Percentiles rank a stretch among this genome's conserved stretches.
Evolutionary conservation across 306 rosid species (phyloP).

Genomic region (Aeschynomene evenia): DNA sequence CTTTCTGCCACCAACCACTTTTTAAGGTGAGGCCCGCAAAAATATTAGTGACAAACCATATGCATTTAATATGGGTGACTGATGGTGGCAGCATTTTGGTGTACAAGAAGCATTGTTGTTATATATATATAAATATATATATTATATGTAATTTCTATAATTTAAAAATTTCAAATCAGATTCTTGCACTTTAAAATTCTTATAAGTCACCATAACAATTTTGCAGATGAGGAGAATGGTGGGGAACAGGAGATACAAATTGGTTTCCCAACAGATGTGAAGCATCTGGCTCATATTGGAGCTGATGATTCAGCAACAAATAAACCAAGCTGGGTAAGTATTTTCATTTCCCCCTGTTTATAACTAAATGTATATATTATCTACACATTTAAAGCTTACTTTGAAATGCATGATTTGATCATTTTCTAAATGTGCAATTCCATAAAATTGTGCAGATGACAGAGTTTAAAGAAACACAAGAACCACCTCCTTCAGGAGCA

Average conservation of each 20-base stretch:
- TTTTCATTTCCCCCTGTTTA: not conserved
- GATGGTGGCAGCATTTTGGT: too few species aligned
- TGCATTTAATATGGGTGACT: too few species aligned
- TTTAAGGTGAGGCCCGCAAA: too few species aligned
- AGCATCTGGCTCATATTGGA: slow-evolving; percentile 61
- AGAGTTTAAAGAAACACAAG: slow-evolving; percentile 51
- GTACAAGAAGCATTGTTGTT: too few species aligned
- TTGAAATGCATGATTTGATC: not conserved
- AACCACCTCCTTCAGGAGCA: slow-evolving; percentile 29
- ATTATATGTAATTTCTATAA: too few species aligned
- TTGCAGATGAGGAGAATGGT: slow-evolving; percentile 78
- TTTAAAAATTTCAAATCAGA: too few species aligned
- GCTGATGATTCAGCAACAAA: slow-evolving; percentile 37
- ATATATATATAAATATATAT: too few species aligned
- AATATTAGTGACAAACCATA: too few species aligned
- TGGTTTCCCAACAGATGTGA: slow-evolving; percentile 93
- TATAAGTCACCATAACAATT: not conserved
- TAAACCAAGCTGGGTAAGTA: slow-evolving; percentile 51
- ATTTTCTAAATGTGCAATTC: not conserved
- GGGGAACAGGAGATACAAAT: slow-evolving; percentile 60
- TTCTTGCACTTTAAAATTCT: not conserved
- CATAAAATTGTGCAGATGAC: slow-evolving; percentile 58
- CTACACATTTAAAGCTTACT: not conserved
- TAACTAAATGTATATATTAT: not conserved
- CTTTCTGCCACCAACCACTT: too few species aligned